phyloP scores from a whole-genome alignment of 2,329 filamentous ascomycete species.

The Colletotrichum sidae region DNA sequence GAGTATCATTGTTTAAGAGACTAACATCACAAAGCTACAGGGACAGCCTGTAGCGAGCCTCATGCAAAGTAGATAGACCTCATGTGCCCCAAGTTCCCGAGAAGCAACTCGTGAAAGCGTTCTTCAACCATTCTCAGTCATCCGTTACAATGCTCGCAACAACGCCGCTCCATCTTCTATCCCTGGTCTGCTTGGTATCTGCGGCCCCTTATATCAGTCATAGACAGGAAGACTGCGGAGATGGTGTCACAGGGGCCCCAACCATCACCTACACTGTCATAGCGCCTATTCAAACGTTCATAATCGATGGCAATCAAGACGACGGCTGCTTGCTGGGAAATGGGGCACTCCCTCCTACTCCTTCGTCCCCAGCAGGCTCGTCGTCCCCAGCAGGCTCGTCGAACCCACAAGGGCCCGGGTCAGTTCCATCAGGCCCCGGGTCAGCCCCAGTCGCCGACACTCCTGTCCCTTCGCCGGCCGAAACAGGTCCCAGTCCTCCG shows the following conservation, averaged over 20 bases:
- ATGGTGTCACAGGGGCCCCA: background rate
- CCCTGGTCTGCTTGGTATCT: background rate
- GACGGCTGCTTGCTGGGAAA: conserved; percentile 4
- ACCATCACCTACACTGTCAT: conserved; percentile 1
- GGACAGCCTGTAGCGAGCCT: too few relatives aligned
- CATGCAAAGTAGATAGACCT: too few relatives aligned
- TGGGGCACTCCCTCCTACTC: background rate
- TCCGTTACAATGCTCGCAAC: too few relatives aligned
- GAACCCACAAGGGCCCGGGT: background rate
- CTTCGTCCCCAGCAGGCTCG: background rate
- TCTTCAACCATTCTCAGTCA: too few relatives aligned
- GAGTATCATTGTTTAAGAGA: too few relatives aligned
- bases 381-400: background rate
- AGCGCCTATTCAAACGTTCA: conserved; percentile 3
- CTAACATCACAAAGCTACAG: too few relatives aligned
- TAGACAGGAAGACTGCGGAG: background rate
- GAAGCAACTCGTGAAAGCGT: too few relatives aligned
- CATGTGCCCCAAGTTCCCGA: too few relatives aligned
- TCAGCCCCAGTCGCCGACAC: too few relatives aligned
- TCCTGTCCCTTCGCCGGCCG: too few relatives aligned
- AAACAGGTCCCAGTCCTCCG: too few relatives aligned
- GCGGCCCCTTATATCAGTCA: conserved; percentile 6
- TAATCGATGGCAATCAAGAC: conserved; percentile 9
- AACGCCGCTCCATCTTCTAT: background rate
- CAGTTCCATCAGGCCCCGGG: background rate